Evolutionary conservation across 2,329 filamentous ascomycete genomes (phyloP), one percentile per base, ranked within the genome.

Genomic region (Fusarium caatingaense): DNA sequence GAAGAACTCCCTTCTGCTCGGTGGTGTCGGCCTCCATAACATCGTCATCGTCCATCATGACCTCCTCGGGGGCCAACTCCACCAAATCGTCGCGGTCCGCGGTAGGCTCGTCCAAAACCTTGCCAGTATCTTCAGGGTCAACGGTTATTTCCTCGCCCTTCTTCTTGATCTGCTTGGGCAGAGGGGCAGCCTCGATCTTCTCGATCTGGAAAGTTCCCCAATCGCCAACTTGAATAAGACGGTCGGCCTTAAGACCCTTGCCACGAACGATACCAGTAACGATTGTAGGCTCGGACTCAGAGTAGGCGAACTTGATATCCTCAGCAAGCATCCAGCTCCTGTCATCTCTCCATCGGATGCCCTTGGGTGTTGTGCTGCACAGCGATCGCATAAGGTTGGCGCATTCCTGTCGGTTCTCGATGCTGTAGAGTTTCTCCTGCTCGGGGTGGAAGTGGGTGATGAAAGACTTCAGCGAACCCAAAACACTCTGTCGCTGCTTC

Each of bases 251-350:
- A 55, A 99, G 80, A 11, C 92, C 91, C 76, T 90, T 93, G 34
- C 96, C 96, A 76, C 96, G 88, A 28, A 98, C 89, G 6, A 96
- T 88, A 72, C 96, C 96, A 0, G 93, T 97, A 44, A 99, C 78
- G 10, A 94, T 83, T 11, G 93, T 92, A 44, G 89, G 83, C n/a
- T 87, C 85, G 2, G 85, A 83, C 13, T 85, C 85, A 7, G 82
- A 84, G 28, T 88, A 85, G 13, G 88, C 86, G 86, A 94, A 97
- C 72, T 88, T 82, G 56, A 97, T 84, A 28, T 94, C 88, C 71
- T 99, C 96, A 7, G 95, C 89, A 60, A 97, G 83, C 91, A 99
- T 93, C 93, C 96, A 99, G 74, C 94, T 97, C 72, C 96, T 88
- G 71, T 97, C 93, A 55, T 99, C 96, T 74, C 96, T 89, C 96